A percentile compares a stretch with the other conserved stretches of the same genome.
Conservation (phyloP, 108 stramenopile species). For the Discostella stelligeroides region DNA sequence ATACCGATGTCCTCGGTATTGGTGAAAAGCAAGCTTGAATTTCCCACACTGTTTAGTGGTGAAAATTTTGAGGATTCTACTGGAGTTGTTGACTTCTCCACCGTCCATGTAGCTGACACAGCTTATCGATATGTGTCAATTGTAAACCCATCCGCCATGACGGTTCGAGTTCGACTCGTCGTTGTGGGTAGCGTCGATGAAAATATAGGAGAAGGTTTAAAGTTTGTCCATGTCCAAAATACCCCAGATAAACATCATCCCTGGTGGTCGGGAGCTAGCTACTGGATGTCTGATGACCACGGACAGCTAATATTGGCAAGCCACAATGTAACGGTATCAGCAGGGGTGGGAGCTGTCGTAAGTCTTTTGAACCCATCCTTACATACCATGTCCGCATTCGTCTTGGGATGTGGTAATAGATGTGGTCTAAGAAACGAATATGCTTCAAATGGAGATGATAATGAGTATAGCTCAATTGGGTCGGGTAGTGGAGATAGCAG, state of each 20-base stretch:
- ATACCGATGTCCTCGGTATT: slow-evolving; percentile 56
- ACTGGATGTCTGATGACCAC: slow-evolving; percentile 59
- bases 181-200: slow-evolving; percentile 29
- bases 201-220: slow-evolving; percentile 13
- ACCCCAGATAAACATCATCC: slow-evolving; percentile 41
- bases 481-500: slow-evolving; percentile 64
- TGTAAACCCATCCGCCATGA: slow-evolving; percentile 70
- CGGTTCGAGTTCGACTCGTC: slow-evolving; percentile 65
- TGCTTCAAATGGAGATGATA: slow-evolving; percentile 37
- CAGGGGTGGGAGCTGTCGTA: slow-evolving; percentile 68
- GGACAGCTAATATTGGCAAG: slow-evolving; percentile 71
- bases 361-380: slow-evolving; percentile 70
- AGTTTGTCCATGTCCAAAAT: slow-evolving; percentile 25
- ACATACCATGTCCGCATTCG: slow-evolving; percentile 62
- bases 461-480: slow-evolving; percentile 66
- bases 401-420: slow-evolving; percentile 68
- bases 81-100: slow-evolving; percentile 57
- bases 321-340: slow-evolving; percentile 73
- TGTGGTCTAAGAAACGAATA: slow-evolving; percentile 62
- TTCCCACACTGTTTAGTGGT: slow-evolving; percentile 57
- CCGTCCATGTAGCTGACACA: slow-evolving; percentile 60
- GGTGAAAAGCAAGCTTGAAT: slow-evolving; percentile 51
- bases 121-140: slow-evolving; percentile 46
- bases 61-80: slow-evolving; percentile 11
- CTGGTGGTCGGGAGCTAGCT: slow-evolving; percentile 74